A percentile compares a stretch with the other conserved stretches of the same genome.
Evolutionary conservation across 2,329 filamentous ascomycete species (phyloP).

Genomic region (Trichoderma brevicompactum): DNA sequence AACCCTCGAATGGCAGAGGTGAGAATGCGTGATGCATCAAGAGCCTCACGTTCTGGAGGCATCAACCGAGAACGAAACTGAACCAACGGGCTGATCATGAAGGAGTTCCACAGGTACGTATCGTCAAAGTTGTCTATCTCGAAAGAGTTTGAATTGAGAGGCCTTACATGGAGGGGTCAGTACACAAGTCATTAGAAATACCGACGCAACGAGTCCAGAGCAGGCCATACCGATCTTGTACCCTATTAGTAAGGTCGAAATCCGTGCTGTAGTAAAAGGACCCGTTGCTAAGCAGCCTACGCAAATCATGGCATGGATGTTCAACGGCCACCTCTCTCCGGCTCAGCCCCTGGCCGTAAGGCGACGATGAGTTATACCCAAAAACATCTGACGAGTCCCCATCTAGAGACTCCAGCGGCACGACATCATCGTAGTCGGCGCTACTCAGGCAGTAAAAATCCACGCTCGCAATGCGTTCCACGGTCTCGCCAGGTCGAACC

Average conservation of each 20-base stretch:
- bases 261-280: conserved; percentile 99
- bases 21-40: conserved; percentile 87
- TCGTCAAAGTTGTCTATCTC: conserved; percentile 93
- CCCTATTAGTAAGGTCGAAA: conserved; percentile 90
- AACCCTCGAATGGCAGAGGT: conserved; percentile 95
- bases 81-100: conserved; percentile 93
- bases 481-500: conserved; percentile 83
- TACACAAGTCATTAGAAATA: background rate
- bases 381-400: conserved; percentile 54
- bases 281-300: conserved; percentile 89
- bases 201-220: background rate
- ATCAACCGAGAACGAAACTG: conserved; percentile 84
- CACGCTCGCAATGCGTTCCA: conserved; percentile 83
- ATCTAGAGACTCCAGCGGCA: conserved; percentile 58
- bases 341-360: conserved; percentile 53
- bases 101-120: conserved; percentile 95
- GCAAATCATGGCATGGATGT: conserved; percentile 87
- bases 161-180: conserved; percentile 51
- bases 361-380: conserved; percentile 50
- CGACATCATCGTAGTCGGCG: conserved; percentile 80
- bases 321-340: conserved; percentile 73
- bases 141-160: conserved; percentile 76
- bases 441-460: conserved; percentile 94
- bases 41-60: conserved; percentile 70
- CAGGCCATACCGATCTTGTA: conserved; percentile 75